phyloP scores from a whole-genome alignment of 495 filamentous ascomycete genomes.

The Rusavskia elegans region DNA sequence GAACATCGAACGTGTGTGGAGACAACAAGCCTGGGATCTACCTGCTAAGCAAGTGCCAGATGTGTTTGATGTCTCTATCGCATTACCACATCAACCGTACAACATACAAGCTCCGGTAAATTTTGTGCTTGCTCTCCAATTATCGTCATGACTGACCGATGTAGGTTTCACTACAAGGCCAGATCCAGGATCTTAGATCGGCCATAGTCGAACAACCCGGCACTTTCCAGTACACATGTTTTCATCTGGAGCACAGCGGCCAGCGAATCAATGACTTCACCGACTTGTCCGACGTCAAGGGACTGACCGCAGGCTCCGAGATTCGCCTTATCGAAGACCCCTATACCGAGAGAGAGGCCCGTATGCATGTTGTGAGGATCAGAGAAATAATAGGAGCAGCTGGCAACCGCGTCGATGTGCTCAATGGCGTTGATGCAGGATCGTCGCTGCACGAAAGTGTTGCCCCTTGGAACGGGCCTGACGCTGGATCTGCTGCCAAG shows the following conservation, averaged over 20 bases:
- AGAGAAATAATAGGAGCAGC: constrained; percentile 86
- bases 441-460: constrained; percentile 73
- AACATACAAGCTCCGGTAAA: constrained; percentile 73
- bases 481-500: constrained; percentile 24
- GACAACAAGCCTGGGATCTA: background rate
- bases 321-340: constrained; percentile 81
- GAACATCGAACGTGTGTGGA: constrained; percentile 3
- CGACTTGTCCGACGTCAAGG: constrained; percentile 82
- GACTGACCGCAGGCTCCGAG: constrained; percentile 54
- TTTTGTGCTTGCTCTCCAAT: constrained; percentile 2
- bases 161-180: constrained; percentile 83
- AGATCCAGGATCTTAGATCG: constrained; percentile 93
- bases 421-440: constrained; percentile 81
- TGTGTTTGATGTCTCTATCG: constrained; percentile 69
- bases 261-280: constrained; percentile 86
- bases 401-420: constrained; percentile 69
- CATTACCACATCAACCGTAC: constrained; percentile 64
- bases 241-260: constrained; percentile 83
- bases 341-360: constrained; percentile 96
- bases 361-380: constrained; percentile 80
- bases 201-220: constrained; percentile 88
- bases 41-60: constrained; percentile 15
- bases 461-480: constrained; percentile 26
- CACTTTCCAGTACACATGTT: constrained; percentile 94
- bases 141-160: constrained; percentile 2